Percentiles rank a stretch among this genome's conserved stretches.
phyloP scores from a whole-genome alignment of 306 rosid species.

The Sophora flavescens region DNA sequence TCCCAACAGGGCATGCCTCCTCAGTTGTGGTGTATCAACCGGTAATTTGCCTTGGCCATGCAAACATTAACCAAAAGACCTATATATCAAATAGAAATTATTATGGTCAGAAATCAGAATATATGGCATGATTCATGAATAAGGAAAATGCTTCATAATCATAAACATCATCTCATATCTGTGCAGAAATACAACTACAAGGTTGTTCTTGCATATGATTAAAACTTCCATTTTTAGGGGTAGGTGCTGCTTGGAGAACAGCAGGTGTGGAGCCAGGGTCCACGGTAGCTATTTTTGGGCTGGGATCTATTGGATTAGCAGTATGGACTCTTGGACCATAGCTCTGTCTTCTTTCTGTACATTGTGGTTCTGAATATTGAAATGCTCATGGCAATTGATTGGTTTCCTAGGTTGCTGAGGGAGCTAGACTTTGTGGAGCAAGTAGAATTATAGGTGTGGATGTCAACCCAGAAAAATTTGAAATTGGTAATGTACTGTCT shows the following conservation, averaged over 20 bases:
- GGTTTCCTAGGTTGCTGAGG: constrained; percentile 79
- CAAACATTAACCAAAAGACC: not conserved
- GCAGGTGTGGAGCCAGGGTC: constrained; percentile 85
- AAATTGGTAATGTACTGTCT: constrained; percentile 56
- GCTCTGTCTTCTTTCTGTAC: not conserved
- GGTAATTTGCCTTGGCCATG: constrained; percentile 51
- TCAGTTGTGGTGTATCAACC: constrained; percentile 86
- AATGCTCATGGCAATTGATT: constrained; percentile 37
- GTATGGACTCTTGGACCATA: constrained; percentile 48
- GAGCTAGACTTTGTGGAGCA: constrained; percentile 91
- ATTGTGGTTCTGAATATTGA: not conserved
- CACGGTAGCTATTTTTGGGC: constrained; percentile 83
- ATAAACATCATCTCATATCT: not conserved
- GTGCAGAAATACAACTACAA: not conserved
- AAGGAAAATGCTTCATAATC: not conserved
- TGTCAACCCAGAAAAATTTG: constrained; percentile 72
- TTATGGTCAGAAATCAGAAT: not conserved
- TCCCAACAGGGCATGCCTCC: constrained; percentile 75
- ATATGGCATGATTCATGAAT: not conserved
- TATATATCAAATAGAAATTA: constrained; percentile 3
- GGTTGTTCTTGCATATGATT: not conserved
- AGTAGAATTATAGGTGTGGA: constrained; percentile 83
- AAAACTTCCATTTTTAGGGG: constrained; percentile 56
- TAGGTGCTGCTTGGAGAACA: constrained; percentile 93
- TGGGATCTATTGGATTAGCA: constrained; percentile 88